These are phyloP conservation scores for Penicillium tannophilum DNA, from an alignment of 495 filamentous ascomycete genomes.

Conservation along the genomic window DNA sequence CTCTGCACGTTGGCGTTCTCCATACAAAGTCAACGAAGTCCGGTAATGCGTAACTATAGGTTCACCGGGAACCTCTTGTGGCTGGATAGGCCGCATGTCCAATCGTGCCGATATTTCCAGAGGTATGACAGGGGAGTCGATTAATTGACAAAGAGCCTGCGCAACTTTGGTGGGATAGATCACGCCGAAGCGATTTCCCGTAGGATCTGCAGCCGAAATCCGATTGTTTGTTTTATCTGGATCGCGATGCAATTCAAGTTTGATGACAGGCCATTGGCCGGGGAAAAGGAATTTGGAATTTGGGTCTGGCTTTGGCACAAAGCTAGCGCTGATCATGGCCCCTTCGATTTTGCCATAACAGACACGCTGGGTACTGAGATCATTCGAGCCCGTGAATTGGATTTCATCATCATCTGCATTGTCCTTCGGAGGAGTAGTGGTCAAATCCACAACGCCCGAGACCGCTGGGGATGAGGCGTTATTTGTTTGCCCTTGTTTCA, in stretches of 20 bases:
- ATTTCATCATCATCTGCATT: slow-evolving; percentile 47
- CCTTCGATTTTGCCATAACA: slow-evolving; percentile 82
- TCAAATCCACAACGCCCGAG: slow-evolving; percentile 64
- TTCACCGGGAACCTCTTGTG: slow-evolving; percentile 58
- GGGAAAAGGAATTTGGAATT: slow-evolving; percentile 43
- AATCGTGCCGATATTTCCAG: slow-evolving; percentile 70
- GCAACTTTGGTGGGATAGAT: slow-evolving; percentile 71
- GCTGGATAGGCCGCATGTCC: slow-evolving; percentile 57
- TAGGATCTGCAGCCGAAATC: slow-evolving; percentile 71
- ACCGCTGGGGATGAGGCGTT: slow-evolving; percentile 21
- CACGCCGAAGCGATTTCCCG: slow-evolving; percentile 70
- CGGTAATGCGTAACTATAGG: slow-evolving; percentile 53
- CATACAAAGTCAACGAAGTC: slow-evolving; percentile 76
- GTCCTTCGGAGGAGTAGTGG: slow-evolving; percentile 35
- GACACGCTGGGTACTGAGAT: slow-evolving; percentile 62
- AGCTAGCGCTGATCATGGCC: slow-evolving; percentile 66
- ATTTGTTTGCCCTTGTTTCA: slow-evolving; percentile 56
- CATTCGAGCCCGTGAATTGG: slow-evolving; percentile 45
- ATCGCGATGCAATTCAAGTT: slow-evolving; percentile 62
- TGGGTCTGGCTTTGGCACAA: slow-evolving; percentile 68
- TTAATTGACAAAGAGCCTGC: slow-evolving; percentile 64
- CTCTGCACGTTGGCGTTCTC: slow-evolving; percentile 64
- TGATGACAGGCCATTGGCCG: slow-evolving; percentile 70
- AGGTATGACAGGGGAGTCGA: slow-evolving; percentile 62
- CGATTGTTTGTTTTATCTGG: slow-evolving; percentile 52